phyloP scores from a whole-genome alignment of 1,139 yeast genomes.

The Hemisphaericaspora xylofermentans region DNA sequence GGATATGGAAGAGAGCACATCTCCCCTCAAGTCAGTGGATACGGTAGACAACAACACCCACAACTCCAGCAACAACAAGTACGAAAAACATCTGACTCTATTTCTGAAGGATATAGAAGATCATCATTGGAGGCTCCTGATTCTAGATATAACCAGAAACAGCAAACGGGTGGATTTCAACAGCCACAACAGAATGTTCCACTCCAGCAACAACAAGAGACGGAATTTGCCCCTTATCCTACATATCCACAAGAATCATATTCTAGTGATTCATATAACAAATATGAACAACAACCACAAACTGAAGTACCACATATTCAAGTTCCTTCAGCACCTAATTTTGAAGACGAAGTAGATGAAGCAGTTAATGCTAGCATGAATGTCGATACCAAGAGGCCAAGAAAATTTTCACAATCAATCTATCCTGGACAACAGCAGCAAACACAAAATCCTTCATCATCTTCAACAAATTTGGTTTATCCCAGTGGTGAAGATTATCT shows the following conservation, averaged over 20 bases:
- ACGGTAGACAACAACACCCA: slow-evolving; percentile 2
- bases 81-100: too few species aligned
- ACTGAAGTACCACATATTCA: slow-evolving; percentile 2
- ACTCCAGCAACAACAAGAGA: neutral
- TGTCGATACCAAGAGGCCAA: neutral
- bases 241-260: slow-evolving; percentile 12
- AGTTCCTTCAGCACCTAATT: slow-evolving; percentile 11
- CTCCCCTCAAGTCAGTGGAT: neutral
- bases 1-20: neutral
- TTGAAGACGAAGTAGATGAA: slow-evolving; percentile 6
- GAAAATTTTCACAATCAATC: slow-evolving; percentile 5
- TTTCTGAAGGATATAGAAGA: too few species aligned
- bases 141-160: neutral
- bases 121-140: too few species aligned
- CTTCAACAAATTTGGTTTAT: slow-evolving; percentile 6
- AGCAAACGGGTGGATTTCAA: neutral
- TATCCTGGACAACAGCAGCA: slow-evolving; percentile 6
- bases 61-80: neutral
- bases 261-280: slow-evolving; percentile 6
- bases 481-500: slow-evolving; percentile 12
- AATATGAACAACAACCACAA: slow-evolving; percentile 1
- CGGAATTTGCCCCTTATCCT: slow-evolving; percentile 8
- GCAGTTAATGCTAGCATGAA: neutral
- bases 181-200: slow-evolving; percentile 1
- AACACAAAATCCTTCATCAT: neutral